Evolutionary conservation across 2,329 filamentous ascomycete species (phyloP), one percentile per base, ranked within the genome.

Genomic region (Fusarium nurragi): DNA sequence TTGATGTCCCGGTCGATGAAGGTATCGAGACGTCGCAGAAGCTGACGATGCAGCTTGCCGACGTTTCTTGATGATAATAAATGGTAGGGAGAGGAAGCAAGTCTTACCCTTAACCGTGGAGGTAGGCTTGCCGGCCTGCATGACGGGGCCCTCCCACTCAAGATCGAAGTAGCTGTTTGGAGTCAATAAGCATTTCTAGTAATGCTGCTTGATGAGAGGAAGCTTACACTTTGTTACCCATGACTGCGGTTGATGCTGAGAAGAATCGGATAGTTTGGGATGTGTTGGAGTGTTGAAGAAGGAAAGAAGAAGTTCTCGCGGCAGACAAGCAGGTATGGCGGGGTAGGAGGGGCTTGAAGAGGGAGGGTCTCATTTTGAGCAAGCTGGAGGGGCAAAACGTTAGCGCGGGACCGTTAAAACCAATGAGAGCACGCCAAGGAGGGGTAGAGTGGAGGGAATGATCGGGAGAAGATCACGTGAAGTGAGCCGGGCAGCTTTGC

Each of bases 151-250:
- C 76, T 88, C 83, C 90, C 90, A 92, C 77, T 84, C 77, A 64
- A 90, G 76, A 66, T 94, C 90, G 83, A 94, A 93, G 83, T 82
- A 92, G 75, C 85, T 88, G 62, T 58, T 38, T 40, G 55, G 19
- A 55, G 63, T 75, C 43, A 77, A 73, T 45, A 50, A 47, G 19
- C 28, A 52, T 25, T 58, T 36, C 30, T 44, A 18, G 12, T 21
- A 30, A 50, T 16, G 19, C 26, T 39, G 75, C 61, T 22, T 36
- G 11, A 30, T 10, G 4, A 4, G 9, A 34, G 11, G 23, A 32
- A 8, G 85, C 88, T 83, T 84, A 92, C 82, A 88, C 88, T 78
- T 90, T 88, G 76, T 84, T 81, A 65, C 71, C 60, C 93, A 97
- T 97, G 79, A 85, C 89, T 84, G 86, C 81, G 75, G 89, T 79